Evolutionary conservation across 2,329 filamentous ascomycete species (phyloP), one percentile per base, ranked within the genome.

Genomic region (Graphilbum sp.): DNA sequence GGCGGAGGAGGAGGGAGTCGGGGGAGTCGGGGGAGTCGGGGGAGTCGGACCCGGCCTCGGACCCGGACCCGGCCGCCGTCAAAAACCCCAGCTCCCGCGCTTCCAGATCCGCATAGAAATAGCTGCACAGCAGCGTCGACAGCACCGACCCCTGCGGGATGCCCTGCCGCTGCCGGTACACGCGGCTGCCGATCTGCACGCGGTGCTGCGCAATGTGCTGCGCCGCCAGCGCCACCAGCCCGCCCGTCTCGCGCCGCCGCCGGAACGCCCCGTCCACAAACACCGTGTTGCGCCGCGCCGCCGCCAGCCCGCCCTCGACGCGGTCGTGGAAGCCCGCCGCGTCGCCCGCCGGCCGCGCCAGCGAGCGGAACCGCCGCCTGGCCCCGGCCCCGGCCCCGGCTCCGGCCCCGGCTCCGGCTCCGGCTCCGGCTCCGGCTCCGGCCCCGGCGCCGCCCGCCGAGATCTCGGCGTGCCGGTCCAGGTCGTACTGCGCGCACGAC

Each of bases 91-190:
- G 62, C 13, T 78, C 62, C 20, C 75, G 65, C 7, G 59, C 58
- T 55, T 98, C 90, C 2, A 96, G 69, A 44, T 90, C 76, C 6
- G 83, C 87, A 52, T 98, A 98, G 56, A 96, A 95, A 58, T 93
- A 88, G 57, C 86, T 96, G 64, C 90, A 96, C 5, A 98, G 65
- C 31, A 86, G 65, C 32, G 79, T 82, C 0, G 87, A 95, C 5
- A 98, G 54, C 1, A 95, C 70, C 0, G 87, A 95, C 8, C 90
- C 90, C 55, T 98, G 90, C 0, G 90, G 87, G 30, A 98, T 96
- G 13, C 90, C 90, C 18, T 69, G 63, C 54, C 77, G 88, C 54
- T 98, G 90, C 19, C 84, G 72, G 54, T 90, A 95, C 54, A 77
- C 86, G 47, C 79, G 83, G 59, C 86, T 88, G 35, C 86, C 87